A percentile compares a stretch with the other conserved stretches of the same genome.
phyloP scores from a whole-genome alignment of 1,139 yeast species.

The Taphrina wiesneri region DNA sequence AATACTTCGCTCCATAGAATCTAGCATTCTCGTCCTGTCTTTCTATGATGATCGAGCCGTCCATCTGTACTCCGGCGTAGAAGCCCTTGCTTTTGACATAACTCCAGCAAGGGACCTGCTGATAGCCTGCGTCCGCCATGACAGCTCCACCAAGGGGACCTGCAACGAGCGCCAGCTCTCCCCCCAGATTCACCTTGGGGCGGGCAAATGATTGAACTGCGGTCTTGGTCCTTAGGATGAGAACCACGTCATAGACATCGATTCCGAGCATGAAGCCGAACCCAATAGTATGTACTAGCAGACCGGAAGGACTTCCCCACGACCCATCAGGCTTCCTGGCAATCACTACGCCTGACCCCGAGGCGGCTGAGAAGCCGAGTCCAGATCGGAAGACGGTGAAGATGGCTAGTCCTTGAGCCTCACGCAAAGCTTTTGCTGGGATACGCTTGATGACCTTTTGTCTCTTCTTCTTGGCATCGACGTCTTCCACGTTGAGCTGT shows the following conservation, averaged over 20 bases:
- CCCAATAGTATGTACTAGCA: constrained; percentile 26
- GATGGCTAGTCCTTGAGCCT: constrained; percentile 32
- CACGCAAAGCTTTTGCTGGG: constrained; percentile 24
- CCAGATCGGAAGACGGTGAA: constrained; percentile 34
- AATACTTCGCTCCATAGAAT: constrained; percentile 15
- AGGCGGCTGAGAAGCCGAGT: constrained; percentile 20
- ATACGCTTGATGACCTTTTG: constrained; percentile 30
- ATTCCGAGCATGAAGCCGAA: constrained; percentile 29
- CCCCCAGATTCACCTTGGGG: constrained; percentile 28
- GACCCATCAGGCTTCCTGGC: constrained; percentile 25
- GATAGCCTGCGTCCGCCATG: constrained; percentile 22
- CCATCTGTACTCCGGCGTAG: constrained; percentile 32
- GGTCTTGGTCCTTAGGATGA: constrained; percentile 11
- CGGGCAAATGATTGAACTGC: constrained; percentile 28
- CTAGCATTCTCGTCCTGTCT: constrained; percentile 30
- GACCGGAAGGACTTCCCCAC: constrained; percentile 28
- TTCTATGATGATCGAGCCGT: constrained; percentile 28
- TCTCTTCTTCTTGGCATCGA: constrained; percentile 23
- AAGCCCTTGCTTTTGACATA: constrained; percentile 31
- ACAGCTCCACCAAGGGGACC: constrained; percentile 27
- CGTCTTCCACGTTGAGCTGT: constrained; percentile 10
- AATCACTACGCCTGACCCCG: constrained; percentile 28
- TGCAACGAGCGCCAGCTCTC: constrained; percentile 23
- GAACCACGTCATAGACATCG: constrained; percentile 32
- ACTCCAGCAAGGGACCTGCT: constrained; percentile 28